Evolutionary conservation across 2,329 filamentous ascomycete species (phyloP), one percentile per base, ranked within the genome.

Genomic region (Aspergillus clavatus): DNA sequence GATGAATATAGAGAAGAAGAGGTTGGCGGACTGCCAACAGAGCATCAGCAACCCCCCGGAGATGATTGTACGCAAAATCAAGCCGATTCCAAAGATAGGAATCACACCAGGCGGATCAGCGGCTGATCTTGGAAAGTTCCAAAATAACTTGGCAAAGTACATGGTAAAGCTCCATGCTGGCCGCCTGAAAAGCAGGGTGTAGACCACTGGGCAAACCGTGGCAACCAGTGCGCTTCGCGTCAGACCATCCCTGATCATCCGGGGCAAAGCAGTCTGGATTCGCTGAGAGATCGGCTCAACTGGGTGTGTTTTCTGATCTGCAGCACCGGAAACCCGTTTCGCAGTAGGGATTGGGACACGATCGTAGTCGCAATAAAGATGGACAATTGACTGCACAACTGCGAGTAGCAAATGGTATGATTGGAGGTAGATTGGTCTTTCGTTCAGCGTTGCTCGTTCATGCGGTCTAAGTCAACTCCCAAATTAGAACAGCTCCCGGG

Each of bases 351-450:
- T 77, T 3, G 72, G 59, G 40, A 94, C 73, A 29, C 77, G 78
- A 64, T 95, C 89, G 51, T 83, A 81, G 61, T 95, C 89, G 41
- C 72, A 73, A 61, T 78, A 81, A 12, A 95, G 72, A 62, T 96
- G 90, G 24, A 78, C 60, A 8, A 77, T 59, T 1, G 85, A 81
- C 65, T 95, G 87, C n/a, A 77, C 69, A 7, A 86, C 47, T 3
- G 86, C 87, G 35, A 93, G 75, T 1, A 83, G 66, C 3, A 83
- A 61, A 53, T 93, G 80, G 58, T 86, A 82, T 48, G 78, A 80
- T 26, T 87, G 82, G 40, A 95, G 73, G 62, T 89, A 93, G 21
- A 97, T 78, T 1, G 89, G 84, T 53, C 86, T 81, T 72, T 97
- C 91, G 63, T 97, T 97, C 47, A 96, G 70, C 42, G 82, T 78